Conservation (phyloP, 345 rosid species). For the Lepidium aucheri region DNA sequence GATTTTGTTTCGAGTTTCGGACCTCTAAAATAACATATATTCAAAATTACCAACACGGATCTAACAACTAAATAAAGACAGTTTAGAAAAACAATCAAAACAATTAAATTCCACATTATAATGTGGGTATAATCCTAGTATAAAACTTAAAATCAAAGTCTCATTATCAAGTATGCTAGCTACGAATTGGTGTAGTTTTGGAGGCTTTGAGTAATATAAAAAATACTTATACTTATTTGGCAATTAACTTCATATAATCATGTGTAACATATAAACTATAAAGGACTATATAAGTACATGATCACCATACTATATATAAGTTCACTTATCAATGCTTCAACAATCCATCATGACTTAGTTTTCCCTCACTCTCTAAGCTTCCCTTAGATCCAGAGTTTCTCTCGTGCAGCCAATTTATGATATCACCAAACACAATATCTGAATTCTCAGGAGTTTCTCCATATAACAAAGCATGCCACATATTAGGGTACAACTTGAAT, state of each 20-base stretch:
- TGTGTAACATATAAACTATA: not conserved
- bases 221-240: not conserved
- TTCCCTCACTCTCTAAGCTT: slow-evolving; percentile 22
- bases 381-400: slow-evolving; percentile 16
- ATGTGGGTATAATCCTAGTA: too few species aligned
- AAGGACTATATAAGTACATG: not conserved
- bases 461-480: slow-evolving; percentile 88
- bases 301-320: not conserved
- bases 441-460: slow-evolving; percentile 55
- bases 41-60: too few species aligned
- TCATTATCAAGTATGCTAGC: not conserved
- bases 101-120: too few species aligned
- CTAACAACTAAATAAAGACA: too few species aligned
- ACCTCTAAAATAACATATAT: too few species aligned
- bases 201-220: not conserved
- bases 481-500: slow-evolving; percentile 54
- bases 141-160: too few species aligned
- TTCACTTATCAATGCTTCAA: slow-evolving; percentile 5
- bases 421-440: slow-evolving; percentile 52
- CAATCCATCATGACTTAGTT: slow-evolving; percentile 8
- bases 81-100: too few species aligned
- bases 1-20: too few species aligned
- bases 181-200: not conserved
- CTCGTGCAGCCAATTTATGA: slow-evolving; percentile 47
- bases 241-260: not conserved